Conservation (phyloP, 73 alveolate genomes). For the Blepharisma stoltei region DNA sequence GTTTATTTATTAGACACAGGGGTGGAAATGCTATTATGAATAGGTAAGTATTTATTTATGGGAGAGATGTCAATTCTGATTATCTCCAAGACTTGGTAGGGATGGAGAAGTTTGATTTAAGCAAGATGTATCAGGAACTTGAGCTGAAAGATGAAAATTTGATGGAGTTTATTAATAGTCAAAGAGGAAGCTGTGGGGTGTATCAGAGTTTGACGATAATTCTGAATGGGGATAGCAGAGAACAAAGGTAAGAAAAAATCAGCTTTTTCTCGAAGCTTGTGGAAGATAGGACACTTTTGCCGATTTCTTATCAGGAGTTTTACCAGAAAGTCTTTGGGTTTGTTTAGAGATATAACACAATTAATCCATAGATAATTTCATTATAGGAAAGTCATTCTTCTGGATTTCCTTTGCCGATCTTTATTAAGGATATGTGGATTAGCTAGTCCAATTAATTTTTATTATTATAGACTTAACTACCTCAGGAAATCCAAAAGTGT, state of each 20-base stretch:
- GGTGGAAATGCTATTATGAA: background rate
- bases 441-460: too few species aligned
- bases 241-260: background rate
- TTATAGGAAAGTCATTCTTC: too few species aligned
- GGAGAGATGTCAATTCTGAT: background rate
- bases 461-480: too few species aligned
- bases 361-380: too few species aligned
- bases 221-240: constrained; percentile 12
- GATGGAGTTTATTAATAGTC: background rate
- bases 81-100: background rate
- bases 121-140: background rate
- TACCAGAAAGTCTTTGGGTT: background rate
- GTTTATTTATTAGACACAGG: constrained; percentile 22
- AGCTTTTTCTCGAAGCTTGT: constrained; percentile 16
- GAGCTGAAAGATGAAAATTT: background rate
- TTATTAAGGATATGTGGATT: too few species aligned
- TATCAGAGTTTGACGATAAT: constrained; percentile 3
- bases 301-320: constrained; percentile 18
- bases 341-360: too few species aligned
- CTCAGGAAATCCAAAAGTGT: too few species aligned
- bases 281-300: background rate
- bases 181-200: constrained; percentile 2
- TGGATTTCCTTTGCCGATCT: too few species aligned
- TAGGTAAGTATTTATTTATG: constrained; percentile 29
- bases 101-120: background rate